These are phyloP conservation scores for Tricholoma flavovirens DNA, from an alignment of 768 basidiomycete genomes.

Conservation along the genomic window DNA sequence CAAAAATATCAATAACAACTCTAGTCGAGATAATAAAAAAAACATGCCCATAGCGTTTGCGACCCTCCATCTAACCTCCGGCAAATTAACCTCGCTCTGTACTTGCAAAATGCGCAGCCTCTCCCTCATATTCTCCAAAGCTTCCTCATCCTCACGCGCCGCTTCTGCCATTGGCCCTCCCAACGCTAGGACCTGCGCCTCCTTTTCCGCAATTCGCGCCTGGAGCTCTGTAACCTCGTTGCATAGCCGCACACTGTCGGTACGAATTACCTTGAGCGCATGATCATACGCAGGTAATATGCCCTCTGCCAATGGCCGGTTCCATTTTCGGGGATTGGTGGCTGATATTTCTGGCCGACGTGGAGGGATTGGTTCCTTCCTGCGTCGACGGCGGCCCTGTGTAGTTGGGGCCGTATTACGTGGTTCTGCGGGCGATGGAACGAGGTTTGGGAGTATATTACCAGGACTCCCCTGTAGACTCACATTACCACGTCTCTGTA, in stretches of 20 bases:
- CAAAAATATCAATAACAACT: background rate
- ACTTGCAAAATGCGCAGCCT: slow-evolving; percentile 62
- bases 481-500: slow-evolving; percentile 20
- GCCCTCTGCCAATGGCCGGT: slow-evolving; percentile 52
- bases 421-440: slow-evolving; percentile 6
- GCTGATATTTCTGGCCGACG: slow-evolving; percentile 49
- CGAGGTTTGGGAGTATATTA: background rate
- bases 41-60: slow-evolving; percentile 73
- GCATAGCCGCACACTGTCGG: slow-evolving; percentile 51
- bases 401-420: slow-evolving; percentile 13
- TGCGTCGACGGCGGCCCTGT: slow-evolving; percentile 27
- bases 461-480: slow-evolving; percentile 9
- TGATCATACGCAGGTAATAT: slow-evolving; percentile 80
- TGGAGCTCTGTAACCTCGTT: slow-evolving; percentile 37
- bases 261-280: slow-evolving; percentile 64
- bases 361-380: slow-evolving; percentile 17
- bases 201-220: slow-evolving; percentile 19
- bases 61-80: slow-evolving; percentile 73
- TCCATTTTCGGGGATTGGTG: slow-evolving; percentile 55
- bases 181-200: slow-evolving; percentile 20
- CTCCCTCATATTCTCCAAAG: slow-evolving; percentile 39
- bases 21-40: background rate
- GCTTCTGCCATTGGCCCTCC: slow-evolving; percentile 21
- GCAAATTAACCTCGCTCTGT: slow-evolving; percentile 81
- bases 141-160: slow-evolving; percentile 26